Evolutionary conservation across 306 rosid genomes (phyloP), one percentile per base, ranked within the genome.

Genomic region (Carpinus viminea): DNA sequence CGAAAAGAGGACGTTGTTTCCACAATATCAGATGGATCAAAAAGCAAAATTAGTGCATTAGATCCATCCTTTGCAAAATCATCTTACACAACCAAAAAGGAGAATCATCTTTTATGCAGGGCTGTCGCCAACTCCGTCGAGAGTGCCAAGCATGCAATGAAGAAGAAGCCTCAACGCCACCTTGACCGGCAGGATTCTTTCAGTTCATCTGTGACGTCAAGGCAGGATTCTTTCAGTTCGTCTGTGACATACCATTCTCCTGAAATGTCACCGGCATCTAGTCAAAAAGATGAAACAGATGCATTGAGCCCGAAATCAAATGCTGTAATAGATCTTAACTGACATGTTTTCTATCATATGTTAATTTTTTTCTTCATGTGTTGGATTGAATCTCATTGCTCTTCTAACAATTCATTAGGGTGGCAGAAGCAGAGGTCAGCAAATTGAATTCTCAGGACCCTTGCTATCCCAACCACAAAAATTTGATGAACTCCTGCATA

Each of bases 21-120:
- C 16, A 83, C 89, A 12, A 59, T 96, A 72, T 96, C 99, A 61
- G 97, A 91, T 73, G 93, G 98, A 13, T 88, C 93, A 51, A 90
- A 78, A 80, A 95, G 98, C 86, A 94, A 89, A 78, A 86, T 92
- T 68, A 94, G 97, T 86, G 93, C 93, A 13, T 26, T 96, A 18
- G 99, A 96, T 82, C 85, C 98, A 26, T 48, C 86, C 12, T 96
- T 91, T 79, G 99, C 98, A 31, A 90, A 79, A 74, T 82, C 91
- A 21, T 86, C 86, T 59, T 85, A 89, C 55, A 43, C 82, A 16
- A 34, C 86, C 17, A 90, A 52, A 55, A 84, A 72, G 74, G 84
- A 66, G 77, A 83, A 53, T 72, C 73, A 84, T 18, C 80, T 81
- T 73, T 78, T 86, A 17, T 68, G 76, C 36, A 74, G 84, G 31